These are phyloP conservation scores for Dioszegia aurantiaca DNA, from an alignment of 768 basidiomycete species.

Conservation along the genomic window DNA sequence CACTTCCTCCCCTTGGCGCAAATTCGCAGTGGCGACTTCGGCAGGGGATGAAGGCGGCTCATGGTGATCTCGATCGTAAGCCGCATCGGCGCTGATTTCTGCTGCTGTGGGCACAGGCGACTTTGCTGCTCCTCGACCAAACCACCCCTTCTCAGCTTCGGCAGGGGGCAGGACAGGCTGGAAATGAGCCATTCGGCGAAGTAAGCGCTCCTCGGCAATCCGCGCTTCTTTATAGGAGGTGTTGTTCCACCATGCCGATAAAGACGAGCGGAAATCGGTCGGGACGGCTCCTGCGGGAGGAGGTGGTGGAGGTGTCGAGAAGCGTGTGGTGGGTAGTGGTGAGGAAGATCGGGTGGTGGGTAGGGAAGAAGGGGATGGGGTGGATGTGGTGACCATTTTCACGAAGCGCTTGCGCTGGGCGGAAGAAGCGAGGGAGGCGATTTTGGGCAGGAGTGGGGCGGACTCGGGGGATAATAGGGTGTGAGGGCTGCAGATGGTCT, in stretches of 20 bases:
- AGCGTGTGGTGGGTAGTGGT: conserved; percentile 15
- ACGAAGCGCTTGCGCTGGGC: background rate
- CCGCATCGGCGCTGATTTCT: background rate
- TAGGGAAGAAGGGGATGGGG: conserved; percentile 8
- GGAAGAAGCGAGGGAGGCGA: background rate
- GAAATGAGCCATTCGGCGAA: conserved; percentile 34
- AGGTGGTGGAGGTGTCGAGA: conserved; percentile 29
- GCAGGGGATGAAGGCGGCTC: background rate
- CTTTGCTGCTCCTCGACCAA: conserved; percentile 15
- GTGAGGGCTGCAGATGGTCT: too few relatives aligned
- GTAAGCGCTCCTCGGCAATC: conserved; percentile 39
- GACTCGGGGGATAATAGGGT: background rate
- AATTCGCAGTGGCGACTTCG: background rate
- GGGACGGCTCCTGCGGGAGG: conserved; percentile 38
- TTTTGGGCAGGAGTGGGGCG: background rate
- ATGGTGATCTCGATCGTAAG: background rate
- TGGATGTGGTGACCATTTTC: conserved; percentile 3
- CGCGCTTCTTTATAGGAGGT: conserved; percentile 43
- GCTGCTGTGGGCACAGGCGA: background rate
- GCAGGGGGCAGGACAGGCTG: conserved; percentile 19
- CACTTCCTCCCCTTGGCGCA: conserved; percentile 25
- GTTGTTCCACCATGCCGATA: conserved; percentile 47
- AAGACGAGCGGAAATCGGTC: conserved; percentile 37
- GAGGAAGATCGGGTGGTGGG: conserved; percentile 13
- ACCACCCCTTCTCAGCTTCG: conserved; percentile 31